A percentile compares a stretch with the other conserved stretches of the same genome.
Conservation (phyloP, 1,139 yeast species). For the Pichia norvegensis region DNA sequence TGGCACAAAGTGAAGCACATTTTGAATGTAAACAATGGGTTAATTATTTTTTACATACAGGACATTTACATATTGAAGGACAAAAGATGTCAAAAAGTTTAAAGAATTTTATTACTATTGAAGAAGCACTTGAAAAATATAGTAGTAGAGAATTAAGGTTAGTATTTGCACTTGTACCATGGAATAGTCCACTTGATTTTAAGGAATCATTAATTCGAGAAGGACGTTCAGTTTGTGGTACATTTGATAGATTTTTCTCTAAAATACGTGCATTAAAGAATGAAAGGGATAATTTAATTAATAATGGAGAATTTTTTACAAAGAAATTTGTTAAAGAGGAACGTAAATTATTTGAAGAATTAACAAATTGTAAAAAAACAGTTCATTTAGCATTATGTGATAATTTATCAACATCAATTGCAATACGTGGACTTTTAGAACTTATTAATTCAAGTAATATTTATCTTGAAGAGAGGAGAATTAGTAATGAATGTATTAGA, state of each 20-base stretch:
- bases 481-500: constrained; percentile 39
- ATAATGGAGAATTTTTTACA: constrained; percentile 40
- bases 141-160: constrained; percentile 78
- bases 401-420: constrained; percentile 74
- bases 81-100: constrained; percentile 95
- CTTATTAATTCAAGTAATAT: constrained; percentile 64
- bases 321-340: constrained; percentile 51
- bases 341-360: constrained; percentile 39
- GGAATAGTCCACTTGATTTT: constrained; percentile 92
- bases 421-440: constrained; percentile 55
- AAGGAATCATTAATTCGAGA: constrained; percentile 72
- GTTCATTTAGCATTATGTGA: constrained; percentile 82
- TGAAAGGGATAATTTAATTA: constrained; percentile 35
- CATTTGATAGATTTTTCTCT: constrained; percentile 74
- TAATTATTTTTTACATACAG: constrained; percentile 91
- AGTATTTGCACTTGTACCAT: constrained; percentile 81
- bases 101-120: constrained; percentile 90
- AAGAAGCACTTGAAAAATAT: constrained; percentile 70
- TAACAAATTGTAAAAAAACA: constrained; percentile 47
- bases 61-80: constrained; percentile 96
- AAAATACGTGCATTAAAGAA: constrained; percentile 68
- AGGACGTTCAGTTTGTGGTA: constrained; percentile 66
- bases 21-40: constrained; percentile 91
- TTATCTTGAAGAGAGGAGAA: constrained; percentile 47
- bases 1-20: constrained; percentile 95